A percentile compares a stretch with the other conserved stretches of the same genome.
These are phyloP conservation scores for Postia placenta DNA, from an alignment of 768 basidiomycete genomes.

Conservation along the genomic window DNA sequence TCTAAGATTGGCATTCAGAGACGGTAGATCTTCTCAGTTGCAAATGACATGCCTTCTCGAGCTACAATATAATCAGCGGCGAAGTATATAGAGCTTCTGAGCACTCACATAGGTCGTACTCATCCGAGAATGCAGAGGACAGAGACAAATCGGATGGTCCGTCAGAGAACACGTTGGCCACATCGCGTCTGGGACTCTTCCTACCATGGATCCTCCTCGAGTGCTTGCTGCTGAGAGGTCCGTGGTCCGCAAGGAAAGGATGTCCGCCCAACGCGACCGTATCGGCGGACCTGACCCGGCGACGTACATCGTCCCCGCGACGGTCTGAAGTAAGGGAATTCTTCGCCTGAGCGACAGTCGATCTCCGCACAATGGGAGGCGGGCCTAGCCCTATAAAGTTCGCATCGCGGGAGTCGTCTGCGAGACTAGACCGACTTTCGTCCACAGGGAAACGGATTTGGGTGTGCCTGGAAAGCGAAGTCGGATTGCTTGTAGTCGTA, in stretches of 20 bases:
- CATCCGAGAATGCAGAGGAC: slow-evolving; percentile 51
- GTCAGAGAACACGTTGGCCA: background rate
- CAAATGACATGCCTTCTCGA: slow-evolving; percentile 58
- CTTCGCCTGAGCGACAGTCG: slow-evolving; percentile 7
- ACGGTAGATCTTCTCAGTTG: background rate
- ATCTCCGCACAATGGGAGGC: slow-evolving; percentile 15
- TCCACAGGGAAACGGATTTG: slow-evolving; percentile 29
- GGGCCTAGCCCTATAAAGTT: slow-evolving; percentile 21
- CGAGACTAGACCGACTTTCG: slow-evolving; percentile 5
- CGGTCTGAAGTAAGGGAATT: slow-evolving; percentile 1
- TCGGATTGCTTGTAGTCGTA: slow-evolving; percentile 5
- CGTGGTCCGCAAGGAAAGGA: too few relatives aligned
- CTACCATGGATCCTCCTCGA: too few relatives aligned
- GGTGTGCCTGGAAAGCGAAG: slow-evolving; percentile 14
- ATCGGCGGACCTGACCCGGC: slow-evolving; percentile 27
- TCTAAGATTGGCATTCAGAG: slow-evolving; percentile 35
- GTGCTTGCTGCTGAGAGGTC: too few relatives aligned
- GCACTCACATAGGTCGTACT: slow-evolving; percentile 70
- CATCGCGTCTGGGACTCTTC: too few relatives aligned
- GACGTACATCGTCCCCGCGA: slow-evolving; percentile 18
- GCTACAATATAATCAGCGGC: slow-evolving; percentile 34
- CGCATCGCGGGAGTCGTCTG: slow-evolving; percentile 1
- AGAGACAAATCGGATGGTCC: slow-evolving; percentile 6
- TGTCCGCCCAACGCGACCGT: too few relatives aligned
- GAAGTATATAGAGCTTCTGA: background rate